Percentiles rank a stretch among this genome's conserved stretches.
Conservation (phyloP, 768 basidiomycete species). For the Chalciporus pseudorubinellus region DNA sequence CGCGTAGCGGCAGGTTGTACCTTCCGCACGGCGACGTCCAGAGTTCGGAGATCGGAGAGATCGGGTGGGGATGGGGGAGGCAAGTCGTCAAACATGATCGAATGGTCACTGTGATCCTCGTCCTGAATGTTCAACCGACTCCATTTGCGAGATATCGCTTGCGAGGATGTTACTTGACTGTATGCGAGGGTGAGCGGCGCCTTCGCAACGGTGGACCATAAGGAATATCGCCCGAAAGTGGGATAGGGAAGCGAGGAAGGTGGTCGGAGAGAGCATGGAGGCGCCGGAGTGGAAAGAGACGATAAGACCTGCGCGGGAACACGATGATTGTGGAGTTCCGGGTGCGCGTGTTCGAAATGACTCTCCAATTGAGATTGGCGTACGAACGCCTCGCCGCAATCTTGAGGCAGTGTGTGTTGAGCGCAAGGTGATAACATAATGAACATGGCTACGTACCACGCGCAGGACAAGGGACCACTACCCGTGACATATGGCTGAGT, state of each 20-base stretch:
- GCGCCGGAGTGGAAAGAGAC: constrained; percentile 16
- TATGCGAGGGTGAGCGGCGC: constrained; percentile 4
- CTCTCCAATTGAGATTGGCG: constrained; percentile 23
- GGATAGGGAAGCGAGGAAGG: constrained; percentile 16
- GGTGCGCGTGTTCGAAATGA: constrained; percentile 25
- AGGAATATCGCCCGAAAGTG: not conserved
- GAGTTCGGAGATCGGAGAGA: not conserved
- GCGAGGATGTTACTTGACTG: constrained; percentile 14
- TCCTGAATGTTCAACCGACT: constrained; percentile 27
- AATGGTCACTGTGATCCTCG: constrained; percentile 11
- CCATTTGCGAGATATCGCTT: constrained; percentile 31
- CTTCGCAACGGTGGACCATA: constrained; percentile 12
- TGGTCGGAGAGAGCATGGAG: constrained; percentile 16
- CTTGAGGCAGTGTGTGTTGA: constrained; percentile 18
- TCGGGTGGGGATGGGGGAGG: not conserved
- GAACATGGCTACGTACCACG: constrained; percentile 16
- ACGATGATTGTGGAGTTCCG: constrained; percentile 14
- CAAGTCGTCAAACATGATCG: constrained; percentile 26
- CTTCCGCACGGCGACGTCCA: constrained; percentile 16
- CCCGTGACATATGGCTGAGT: constrained; percentile 30
- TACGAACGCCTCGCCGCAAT: constrained; percentile 23
- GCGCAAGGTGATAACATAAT: not conserved
- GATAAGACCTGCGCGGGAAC: constrained; percentile 16
- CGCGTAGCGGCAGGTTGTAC: not conserved
- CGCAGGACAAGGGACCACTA: constrained; percentile 25